Evolutionary conservation across 1,139 yeast genomes (phyloP).

Genomic region (Zygosaccharomyces sapae): DNA sequence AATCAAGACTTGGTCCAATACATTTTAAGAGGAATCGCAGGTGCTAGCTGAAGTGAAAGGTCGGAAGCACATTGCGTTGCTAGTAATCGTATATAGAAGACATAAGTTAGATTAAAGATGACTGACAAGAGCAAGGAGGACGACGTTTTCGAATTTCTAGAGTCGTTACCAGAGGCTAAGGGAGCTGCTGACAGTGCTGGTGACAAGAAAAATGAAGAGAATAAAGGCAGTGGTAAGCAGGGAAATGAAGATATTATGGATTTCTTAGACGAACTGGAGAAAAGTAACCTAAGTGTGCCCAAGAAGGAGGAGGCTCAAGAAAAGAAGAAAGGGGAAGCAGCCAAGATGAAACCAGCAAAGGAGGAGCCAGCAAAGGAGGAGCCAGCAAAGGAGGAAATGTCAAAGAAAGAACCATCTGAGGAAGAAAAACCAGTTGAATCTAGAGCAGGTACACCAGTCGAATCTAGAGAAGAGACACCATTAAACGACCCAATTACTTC

Average conservation of each 20-base stretch:
- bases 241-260: conserved; percentile 75
- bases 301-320: conserved; percentile 20
- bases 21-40: neutral
- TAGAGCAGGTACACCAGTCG: conserved; percentile 14
- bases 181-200: conserved; percentile 30
- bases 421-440: conserved; percentile 17
- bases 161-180: conserved; percentile 73
- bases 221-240: too few species aligned
- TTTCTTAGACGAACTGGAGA: conserved; percentile 76
- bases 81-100: too few species aligned
- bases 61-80: too few species aligned
- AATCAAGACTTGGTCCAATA: too few species aligned
- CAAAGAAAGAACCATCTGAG: conserved; percentile 11
- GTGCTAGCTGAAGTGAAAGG: too few species aligned
- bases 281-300: conserved; percentile 31
- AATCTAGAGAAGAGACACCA: conserved; percentile 21
- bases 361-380: too few species aligned
- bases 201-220: too few species aligned
- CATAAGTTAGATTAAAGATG: conserved; percentile 16
- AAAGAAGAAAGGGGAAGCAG: conserved; percentile 9
- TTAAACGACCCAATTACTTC: conserved; percentile 65
- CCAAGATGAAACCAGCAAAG: conserved; percentile 7
- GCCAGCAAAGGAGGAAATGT: too few species aligned
- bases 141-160: conserved; percentile 85
- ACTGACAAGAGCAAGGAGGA: conserved; percentile 44